Evolutionary conservation across 306 rosid species (phyloP).

Genomic region (Inga oerstediana): DNA sequence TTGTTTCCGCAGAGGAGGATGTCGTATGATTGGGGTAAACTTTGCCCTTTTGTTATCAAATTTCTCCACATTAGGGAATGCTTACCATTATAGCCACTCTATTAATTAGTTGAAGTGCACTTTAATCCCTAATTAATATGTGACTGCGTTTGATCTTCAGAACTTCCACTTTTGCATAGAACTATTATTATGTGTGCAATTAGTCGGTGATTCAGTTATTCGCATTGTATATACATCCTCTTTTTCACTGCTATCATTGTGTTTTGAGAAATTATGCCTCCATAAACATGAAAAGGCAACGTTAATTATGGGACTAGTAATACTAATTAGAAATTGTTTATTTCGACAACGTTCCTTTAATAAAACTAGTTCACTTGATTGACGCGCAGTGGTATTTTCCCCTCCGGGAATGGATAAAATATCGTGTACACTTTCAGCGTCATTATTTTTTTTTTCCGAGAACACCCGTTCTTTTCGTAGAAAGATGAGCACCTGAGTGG

Average conservation of each 20-base stretch:
- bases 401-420: neutral
- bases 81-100: neutral
- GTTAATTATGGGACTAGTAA: neutral
- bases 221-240: neutral
- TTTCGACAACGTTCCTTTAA: neutral
- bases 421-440: neutral
- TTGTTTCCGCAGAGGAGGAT: neutral
- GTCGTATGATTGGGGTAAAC: neutral
- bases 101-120: neutral
- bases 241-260: neutral
- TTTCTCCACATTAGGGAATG: neutral
- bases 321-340: neutral
- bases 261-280: neutral
- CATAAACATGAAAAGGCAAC: neutral
- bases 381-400: neutral
- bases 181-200: neutral
- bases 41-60: neutral
- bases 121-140: neutral
- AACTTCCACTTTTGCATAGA: neutral
- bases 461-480: neutral
- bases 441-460: neutral
- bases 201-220: neutral
- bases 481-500: neutral
- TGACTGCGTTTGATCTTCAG: neutral
- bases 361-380: neutral